These are phyloP conservation scores for Kalmusia sp. DNA, from an alignment of 2,329 filamentous ascomycete species.

Conservation along the genomic window DNA sequence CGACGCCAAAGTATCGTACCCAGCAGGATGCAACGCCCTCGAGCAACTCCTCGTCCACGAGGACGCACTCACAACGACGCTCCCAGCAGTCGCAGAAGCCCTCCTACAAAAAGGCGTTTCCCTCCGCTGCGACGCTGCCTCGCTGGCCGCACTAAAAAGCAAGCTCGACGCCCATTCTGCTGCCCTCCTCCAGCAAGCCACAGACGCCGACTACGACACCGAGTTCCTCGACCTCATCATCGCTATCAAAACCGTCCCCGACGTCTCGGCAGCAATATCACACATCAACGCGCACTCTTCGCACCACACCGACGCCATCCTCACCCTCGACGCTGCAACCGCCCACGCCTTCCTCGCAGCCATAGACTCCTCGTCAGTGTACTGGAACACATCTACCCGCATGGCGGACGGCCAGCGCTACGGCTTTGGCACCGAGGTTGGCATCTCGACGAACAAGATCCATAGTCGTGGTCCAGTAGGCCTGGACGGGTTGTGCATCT, in stretches of 20 bases:
- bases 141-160: slow-evolving; percentile 67
- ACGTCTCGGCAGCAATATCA: slow-evolving; percentile 72
- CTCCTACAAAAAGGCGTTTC: slow-evolving; percentile 79
- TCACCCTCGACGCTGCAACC: slow-evolving; percentile 71
- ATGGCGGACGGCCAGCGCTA: slow-evolving; percentile 98
- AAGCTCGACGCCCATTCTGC: slow-evolving; percentile 52
- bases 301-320: slow-evolving; percentile 90
- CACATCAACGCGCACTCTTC: slow-evolving; percentile 95
- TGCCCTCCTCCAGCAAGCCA: slow-evolving; percentile 67
- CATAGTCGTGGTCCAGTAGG: slow-evolving; percentile 93
- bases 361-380: slow-evolving; percentile 89
- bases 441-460: slow-evolving; percentile 99
- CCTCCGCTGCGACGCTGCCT: slow-evolving; percentile 77
- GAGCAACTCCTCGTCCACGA: slow-evolving; percentile 90
- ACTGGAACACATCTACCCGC: slow-evolving; percentile 95
- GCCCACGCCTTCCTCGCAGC: slow-evolving; percentile 85
- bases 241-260: slow-evolving; percentile 77
- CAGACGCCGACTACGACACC: slow-evolving; percentile 78
- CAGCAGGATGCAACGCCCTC: slow-evolving; percentile 92
- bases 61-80: slow-evolving; percentile 68
- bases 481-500: slow-evolving; percentile 92
- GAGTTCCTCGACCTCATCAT: slow-evolving; percentile 88
- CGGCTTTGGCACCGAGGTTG: slow-evolving; percentile 97
- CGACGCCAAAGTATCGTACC: slow-evolving; percentile 93
- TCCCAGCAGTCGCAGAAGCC: slow-evolving; percentile 76